phyloP scores from a whole-genome alignment of 768 basidiomycete genomes.

The Trametes maxima region DNA sequence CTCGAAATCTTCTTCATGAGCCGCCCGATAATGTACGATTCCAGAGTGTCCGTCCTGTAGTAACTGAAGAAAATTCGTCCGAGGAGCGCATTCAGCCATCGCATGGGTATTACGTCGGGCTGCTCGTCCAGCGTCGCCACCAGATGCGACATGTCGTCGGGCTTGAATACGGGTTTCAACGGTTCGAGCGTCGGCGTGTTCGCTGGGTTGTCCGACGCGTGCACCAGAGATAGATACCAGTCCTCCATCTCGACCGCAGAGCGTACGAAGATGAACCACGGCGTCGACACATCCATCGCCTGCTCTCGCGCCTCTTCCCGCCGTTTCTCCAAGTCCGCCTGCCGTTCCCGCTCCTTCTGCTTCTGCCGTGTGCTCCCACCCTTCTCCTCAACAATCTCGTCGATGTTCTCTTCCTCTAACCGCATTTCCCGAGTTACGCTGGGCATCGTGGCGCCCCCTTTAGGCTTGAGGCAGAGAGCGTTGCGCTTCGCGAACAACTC shows the following conservation, averaged over 20 bases:
- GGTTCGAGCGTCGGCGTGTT: conserved; percentile 64
- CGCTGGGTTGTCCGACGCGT: conserved; percentile 66
- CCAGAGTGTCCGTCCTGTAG: conserved; percentile 82
- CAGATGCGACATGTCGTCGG: conserved; percentile 80
- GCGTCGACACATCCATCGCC: conserved; percentile 53
- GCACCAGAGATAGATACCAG: conserved; percentile 86
- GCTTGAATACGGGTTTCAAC: conserved; percentile 64
- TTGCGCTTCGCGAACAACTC: conserved; percentile 92
- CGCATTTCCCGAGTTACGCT: conserved; percentile 58
- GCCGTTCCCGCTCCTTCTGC: conserved; percentile 44
- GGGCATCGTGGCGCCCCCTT: conserved; percentile 41
- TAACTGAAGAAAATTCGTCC: conserved; percentile 92
- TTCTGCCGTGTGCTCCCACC: conserved; percentile 46
- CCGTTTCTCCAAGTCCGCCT: conserved; percentile 33
- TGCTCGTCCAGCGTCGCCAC: conserved; percentile 87
- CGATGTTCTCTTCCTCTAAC: conserved; percentile 32
- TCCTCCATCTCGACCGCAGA: conserved; percentile 95
- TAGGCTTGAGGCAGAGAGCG: conserved; percentile 76
- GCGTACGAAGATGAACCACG: conserved; percentile 94
- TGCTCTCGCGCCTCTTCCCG: conserved; percentile 49
- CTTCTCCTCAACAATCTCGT: conserved; percentile 43
- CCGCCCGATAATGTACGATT: conserved; percentile 81
- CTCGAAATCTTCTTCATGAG: conserved; percentile 94
- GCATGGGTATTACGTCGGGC: conserved; percentile 95
- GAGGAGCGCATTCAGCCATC: conserved; percentile 94